Evolutionary conservation across 1,284 basidiomycete genomes (phyloP), one percentile per base, ranked within the genome.

Genomic region (Papiliotrema flavescens): DNA sequence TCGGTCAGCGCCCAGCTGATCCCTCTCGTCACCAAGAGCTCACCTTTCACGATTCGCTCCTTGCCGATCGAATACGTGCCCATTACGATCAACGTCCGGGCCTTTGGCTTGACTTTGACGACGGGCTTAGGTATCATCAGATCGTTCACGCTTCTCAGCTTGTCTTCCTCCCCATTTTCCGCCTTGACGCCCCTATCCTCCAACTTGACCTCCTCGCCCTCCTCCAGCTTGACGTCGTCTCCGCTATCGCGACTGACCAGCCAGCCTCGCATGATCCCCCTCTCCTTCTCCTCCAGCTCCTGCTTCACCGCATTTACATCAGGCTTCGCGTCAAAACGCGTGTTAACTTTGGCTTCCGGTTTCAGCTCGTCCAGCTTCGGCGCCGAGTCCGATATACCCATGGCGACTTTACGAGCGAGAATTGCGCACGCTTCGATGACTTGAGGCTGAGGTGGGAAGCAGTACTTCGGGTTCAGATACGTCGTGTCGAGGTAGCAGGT

Each of bases 31-130:
- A 9, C 34, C 35, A 20, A 41, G 39, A 14, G 50, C 67, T 42
- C 53, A 87, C 90, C 91, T 82, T 97, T 95, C 32, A 97, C 90
- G 46, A 98, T 89, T 41, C 93, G 85, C 74, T 98, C 95, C 75
- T 98, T 98, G 49, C 95, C 95, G 51, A 98, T 92, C 0, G 90
- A 91, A 74, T 98, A 98, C 0, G 95, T 97, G 13, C 94, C 95
- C 24, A 98, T 84, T 42, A 96, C 83, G 46, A 98, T 83, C n/a
- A 98, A 80, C 43, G 79, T 71, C 55, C 76, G 54, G 32, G 73
- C 75, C 40, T 65, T 69, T 13, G 59, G 57, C 55, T 67, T 66
- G 26, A 35, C 51, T 5, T 64, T 65, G 17, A 62, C 59, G 9
- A 62, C 34, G 22, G 8, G n/a, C 26, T 42, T 15, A 11, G 46